Evolutionary conservation across 257 asterid species (phyloP).

Genomic region (Verbena officinalis): DNA sequence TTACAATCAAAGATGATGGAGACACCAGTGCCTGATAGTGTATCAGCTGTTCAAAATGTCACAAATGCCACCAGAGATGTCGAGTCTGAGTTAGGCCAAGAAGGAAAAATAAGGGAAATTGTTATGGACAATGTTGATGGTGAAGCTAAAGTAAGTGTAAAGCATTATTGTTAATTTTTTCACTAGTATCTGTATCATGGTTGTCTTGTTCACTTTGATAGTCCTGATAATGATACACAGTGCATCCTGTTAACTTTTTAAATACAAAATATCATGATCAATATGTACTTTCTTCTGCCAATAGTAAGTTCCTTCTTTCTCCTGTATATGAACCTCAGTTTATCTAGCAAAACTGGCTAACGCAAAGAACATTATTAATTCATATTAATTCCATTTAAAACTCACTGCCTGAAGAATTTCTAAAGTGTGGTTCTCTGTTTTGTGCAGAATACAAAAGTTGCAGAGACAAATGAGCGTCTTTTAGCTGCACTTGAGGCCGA

Average conservation of each 20-base stretch:
- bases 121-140: conserved; percentile 56
- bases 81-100: conserved; percentile 84
- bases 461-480: conserved; percentile 56
- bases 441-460: conserved; percentile 61
- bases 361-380: neutral
- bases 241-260: conserved; percentile 1
- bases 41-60: conserved; percentile 84
- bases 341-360: conserved; percentile 22
- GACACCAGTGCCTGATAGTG: conserved; percentile 78
- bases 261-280: conserved; percentile 11
- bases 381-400: conserved; percentile 1
- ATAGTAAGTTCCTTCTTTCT: neutral
- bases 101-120: conserved; percentile 79
- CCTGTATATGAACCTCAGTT: neutral
- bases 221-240: conserved; percentile 10
- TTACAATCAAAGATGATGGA: conserved; percentile 75
- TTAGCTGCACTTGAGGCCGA: conserved; percentile 63
- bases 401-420: conserved; percentile 16
- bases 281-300: neutral
- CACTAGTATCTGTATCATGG: neutral
- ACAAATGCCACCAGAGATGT: conserved; percentile 84
- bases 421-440: conserved; percentile 20
- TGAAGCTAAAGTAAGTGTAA: conserved; percentile 55
- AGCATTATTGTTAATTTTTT: conserved; percentile 11
- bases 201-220: conserved; percentile 9